Evolutionary conservation across 139 green algal species (phyloP).

Genomic region (Chlorella sp.): DNA sequence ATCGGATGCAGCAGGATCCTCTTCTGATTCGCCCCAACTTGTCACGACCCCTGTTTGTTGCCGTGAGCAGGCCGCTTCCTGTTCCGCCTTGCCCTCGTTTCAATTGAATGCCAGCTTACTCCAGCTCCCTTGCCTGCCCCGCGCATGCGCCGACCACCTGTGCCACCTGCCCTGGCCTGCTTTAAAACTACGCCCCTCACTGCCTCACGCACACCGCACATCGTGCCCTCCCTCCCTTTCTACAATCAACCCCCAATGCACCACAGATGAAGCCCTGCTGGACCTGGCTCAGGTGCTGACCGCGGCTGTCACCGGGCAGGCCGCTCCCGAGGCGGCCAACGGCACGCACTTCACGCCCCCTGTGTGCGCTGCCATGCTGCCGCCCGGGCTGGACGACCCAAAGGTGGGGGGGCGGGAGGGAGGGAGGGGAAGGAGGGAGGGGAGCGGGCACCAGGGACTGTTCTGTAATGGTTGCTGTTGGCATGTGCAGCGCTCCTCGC

Average conservation of each 20-base stretch:
- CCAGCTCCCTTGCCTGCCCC: background rate
- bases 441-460: too few species aligned
- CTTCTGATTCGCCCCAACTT: too few species aligned
- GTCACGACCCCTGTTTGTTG: too few species aligned
- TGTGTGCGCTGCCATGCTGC: constrained; percentile 9
- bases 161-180: too few species aligned
- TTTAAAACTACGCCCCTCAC: too few species aligned
- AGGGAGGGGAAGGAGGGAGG: too few species aligned
- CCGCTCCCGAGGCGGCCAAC: background rate
- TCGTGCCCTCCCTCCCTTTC: background rate
- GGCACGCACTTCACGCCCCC: constrained; percentile 19
- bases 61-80: too few species aligned
- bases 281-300: background rate
- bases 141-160: too few species aligned
- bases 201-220: too few species aligned
- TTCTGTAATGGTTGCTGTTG: background rate
- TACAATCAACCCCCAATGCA: too few species aligned
- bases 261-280: constrained; percentile 9
- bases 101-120: too few species aligned
- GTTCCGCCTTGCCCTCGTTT: background rate
- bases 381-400: constrained; percentile 12
- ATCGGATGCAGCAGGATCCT: too few species aligned
- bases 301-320: background rate
- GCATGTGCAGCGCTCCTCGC: background rate
- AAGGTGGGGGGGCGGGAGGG: background rate